Evolutionary conservation across 1,284 basidiomycete species (phyloP), one percentile per base, ranked within the genome.

Genomic region (Puccinia hordei): DNA sequence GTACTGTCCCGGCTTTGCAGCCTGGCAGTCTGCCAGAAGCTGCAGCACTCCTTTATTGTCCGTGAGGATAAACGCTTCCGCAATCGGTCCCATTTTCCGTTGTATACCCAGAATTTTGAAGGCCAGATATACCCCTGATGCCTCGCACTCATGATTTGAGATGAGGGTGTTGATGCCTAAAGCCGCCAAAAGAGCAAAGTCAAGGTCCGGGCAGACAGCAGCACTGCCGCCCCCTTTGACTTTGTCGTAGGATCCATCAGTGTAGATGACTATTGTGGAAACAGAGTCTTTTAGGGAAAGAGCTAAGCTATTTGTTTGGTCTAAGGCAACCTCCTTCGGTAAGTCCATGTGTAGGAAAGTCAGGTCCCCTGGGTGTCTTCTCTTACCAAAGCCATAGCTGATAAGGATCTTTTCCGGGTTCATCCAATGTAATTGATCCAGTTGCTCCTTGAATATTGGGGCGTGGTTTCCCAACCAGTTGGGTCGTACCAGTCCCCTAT

Each of bases 31-130:
- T 0, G 5, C 12, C 12, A 38, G 4, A 22, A 30, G 6, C 10
- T 65, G 33, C 6, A 65, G 9, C 5, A 65, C 63, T 22, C 63
- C 63, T 24, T 65, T 38, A n/a, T 65, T 65, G 41, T 65, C 63
- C 10, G 63, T 38, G 1, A 41, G 2, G 41, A 65, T 41, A n/a
- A n/a, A n/a, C n/a, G n/a, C n/a, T n/a, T n/a, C n/a, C n/a, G n/a
- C n/a, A n/a, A n/a, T n/a, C n/a, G n/a, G n/a, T n/a, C n/a, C n/a
- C n/a, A n/a, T n/a, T n/a, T n/a, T n/a, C n/a, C n/a, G n/a, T n/a
- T n/a, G n/a, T n/a, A n/a, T n/a, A n/a, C n/a, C n/a, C n/a, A n/a
- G n/a, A n/a, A n/a, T n/a, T n/a, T n/a, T n/a, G n/a, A n/a, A n/a
- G n/a, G n/a, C n/a, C n/a, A n/a, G n/a, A n/a, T n/a, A n/a, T n/a